Evolutionary conservation across 768 basidiomycete species (phyloP).

Genomic region (Austroboletus eburneus): DNA sequence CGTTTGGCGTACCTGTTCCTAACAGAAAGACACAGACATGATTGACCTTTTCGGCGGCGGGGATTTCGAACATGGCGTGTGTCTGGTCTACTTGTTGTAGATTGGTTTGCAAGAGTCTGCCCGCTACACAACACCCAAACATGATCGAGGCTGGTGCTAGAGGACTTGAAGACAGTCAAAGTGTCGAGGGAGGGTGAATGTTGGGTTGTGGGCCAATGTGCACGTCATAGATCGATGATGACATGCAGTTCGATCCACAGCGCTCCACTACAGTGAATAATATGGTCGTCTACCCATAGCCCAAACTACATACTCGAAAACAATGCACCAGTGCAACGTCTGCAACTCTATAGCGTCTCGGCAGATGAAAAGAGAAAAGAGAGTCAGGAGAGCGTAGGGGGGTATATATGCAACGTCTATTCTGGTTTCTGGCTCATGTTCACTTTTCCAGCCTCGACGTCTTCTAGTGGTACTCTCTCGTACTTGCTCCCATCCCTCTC

Average conservation of each 20-base stretch:
- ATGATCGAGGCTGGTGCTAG: constrained; percentile 32
- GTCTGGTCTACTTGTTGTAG: constrained; percentile 79
- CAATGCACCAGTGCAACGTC: constrained; percentile 1
- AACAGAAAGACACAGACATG: constrained; percentile 83
- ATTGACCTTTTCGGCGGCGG: constrained; percentile 68
- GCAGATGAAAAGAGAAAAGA: constrained; percentile 4
- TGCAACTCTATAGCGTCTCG: constrained; percentile 6
- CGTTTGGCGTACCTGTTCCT: constrained; percentile 56
- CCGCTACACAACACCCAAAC: constrained; percentile 81
- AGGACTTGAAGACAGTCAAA: background rate
- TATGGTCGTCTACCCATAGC: no score
- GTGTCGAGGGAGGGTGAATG: background rate
- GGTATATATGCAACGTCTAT: constrained; percentile 21
- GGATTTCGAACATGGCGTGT: constrained; percentile 75
- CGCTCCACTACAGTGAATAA: no score
- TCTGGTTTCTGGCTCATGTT: constrained; percentile 27
- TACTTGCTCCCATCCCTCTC: constrained; percentile 37
- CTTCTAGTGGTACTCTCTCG: constrained; percentile 61
- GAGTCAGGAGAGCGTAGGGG: constrained; percentile 7
- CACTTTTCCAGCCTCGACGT: constrained; percentile 50
- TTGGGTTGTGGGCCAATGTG: background rate
- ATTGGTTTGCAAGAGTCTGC: constrained; percentile 75
- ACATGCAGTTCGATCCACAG: constrained; percentile 8
- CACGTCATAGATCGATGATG: constrained; percentile 13
- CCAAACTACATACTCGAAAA: no score